phyloP scores from a whole-genome alignment of 1,284 basidiomycete species.

The Stygiomarasmius scandens region DNA sequence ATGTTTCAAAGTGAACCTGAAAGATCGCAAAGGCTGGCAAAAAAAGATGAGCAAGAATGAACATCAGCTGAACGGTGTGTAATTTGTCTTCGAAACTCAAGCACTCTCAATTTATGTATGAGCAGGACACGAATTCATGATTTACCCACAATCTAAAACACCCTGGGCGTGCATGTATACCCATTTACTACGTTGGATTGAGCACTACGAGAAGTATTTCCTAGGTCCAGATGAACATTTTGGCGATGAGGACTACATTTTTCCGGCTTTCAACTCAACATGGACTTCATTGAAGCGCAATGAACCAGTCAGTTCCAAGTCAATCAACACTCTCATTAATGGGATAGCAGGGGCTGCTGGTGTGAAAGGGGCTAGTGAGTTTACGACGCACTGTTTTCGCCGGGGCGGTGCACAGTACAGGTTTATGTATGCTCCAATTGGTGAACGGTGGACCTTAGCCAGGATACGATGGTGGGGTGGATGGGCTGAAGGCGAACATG shows the following conservation, averaged over 20 bases:
- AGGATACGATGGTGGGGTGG: constrained; percentile 26
- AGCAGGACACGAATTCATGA: too few species aligned
- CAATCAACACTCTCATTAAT: neutral
- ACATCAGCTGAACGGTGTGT: constrained; percentile 4
- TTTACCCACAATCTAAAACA: too few species aligned
- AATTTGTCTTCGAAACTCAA: too few species aligned
- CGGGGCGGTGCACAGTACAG: constrained; percentile 23
- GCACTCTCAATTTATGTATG: too few species aligned
- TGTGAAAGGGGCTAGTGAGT: constrained; percentile 10
- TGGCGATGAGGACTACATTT: neutral
- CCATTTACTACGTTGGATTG: too few species aligned
- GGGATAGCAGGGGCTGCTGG: neutral
- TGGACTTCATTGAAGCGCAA: neutral
- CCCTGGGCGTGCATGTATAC: too few species aligned
- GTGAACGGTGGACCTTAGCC: constrained; percentile 22
- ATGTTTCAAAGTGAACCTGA: constrained; percentile 9
- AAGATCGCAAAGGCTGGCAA: neutral
- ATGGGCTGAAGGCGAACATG: constrained; percentile 24
- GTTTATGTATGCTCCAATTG: constrained; percentile 19
- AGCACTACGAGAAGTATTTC: too few species aligned
- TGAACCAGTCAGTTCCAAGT: neutral
- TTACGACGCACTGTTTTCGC: constrained; percentile 26
- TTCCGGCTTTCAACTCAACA: neutral
- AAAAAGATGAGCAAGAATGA: constrained; percentile 3
- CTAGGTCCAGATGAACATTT: too few species aligned